Base-by-base conservation (phyloP, 805 yeast genomes). In the Suhomyces sp. region DNA sequence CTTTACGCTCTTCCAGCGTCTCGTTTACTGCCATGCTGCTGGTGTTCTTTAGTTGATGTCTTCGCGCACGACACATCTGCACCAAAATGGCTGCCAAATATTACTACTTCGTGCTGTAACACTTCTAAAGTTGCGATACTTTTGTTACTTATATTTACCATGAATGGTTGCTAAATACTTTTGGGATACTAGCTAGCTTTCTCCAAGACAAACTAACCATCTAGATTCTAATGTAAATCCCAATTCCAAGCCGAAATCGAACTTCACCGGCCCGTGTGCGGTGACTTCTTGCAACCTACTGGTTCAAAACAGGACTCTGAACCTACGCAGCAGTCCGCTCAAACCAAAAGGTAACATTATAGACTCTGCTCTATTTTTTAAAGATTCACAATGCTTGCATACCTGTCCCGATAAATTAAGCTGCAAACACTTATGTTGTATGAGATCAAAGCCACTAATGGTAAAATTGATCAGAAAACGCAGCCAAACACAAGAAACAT, bases 1-100 rank as follows among this genome's bases (percentile, higher is more conserved):
- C 49, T 46, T 43, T 50, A 22, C 53, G 41, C 13, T 50, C 53
- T 7, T 44, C 43, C 33, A 46, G 46, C 19, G 22, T 21, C 31
- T 49, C 39, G 20, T 27, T 13, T 37, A n/a, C 31, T 31, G 13
- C 19, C n/a, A 31, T 52, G 10, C 44, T 52, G 44, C 41, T 37
- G 41, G 20, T 31, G 13, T 17, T 17, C 41, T 15, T 12, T 19
- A 17, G 41, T 37, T 37, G 41, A 37, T 37, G 22, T 17, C 41
- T 17, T 17, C 41, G 41, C 41, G 41, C 41, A 37, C 41, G 41
- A 37, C 41, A 17, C 10, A 37, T 37, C 41, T 37, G 22, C 41
- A 37, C 10, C 41, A 17, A 37, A 37, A 37, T 37, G 41, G 41
- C 41, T 31, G 35, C 35, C 17, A 31, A 27, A 31, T 31, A 13